Percentiles rank a stretch among this genome's conserved stretches.
These are phyloP conservation scores for Colletotrichum siamense DNA, from an alignment of 2,329 filamentous ascomycete species.

Conservation along the genomic window DNA sequence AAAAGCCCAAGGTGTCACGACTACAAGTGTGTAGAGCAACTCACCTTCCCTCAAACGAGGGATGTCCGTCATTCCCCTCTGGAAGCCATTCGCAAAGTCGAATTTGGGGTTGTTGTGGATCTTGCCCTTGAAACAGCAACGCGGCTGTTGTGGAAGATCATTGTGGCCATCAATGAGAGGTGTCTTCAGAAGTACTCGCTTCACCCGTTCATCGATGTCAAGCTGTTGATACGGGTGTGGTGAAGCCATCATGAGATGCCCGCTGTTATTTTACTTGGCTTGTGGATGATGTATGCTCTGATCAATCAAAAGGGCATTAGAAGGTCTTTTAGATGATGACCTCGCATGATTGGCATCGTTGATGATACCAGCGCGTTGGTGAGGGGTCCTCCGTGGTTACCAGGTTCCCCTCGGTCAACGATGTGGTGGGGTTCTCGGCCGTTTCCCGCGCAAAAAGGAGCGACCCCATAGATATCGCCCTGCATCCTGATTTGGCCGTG, in stretches of 20 bases:
- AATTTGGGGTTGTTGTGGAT: constrained; percentile 37
- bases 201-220: constrained; percentile 31
- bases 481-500: background rate
- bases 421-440: background rate
- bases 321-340: rapidly evolving
- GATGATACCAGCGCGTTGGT: background rate
- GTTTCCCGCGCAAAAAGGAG: constrained; percentile 6
- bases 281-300: background rate
- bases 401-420: background rate
- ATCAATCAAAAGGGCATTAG: rapidly evolving
- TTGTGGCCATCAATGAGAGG: constrained; percentile 41
- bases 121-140: constrained; percentile 31
- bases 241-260: background rate
- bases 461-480: background rate
- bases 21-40: background rate
- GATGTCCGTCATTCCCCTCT: constrained; percentile 37
- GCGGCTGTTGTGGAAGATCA: constrained; percentile 34
- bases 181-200: constrained; percentile 29
- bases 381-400: background rate
- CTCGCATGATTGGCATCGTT: background rate
- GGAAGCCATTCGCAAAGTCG: constrained; percentile 34
- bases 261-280: rapidly evolving
- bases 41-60: constrained; percentile 26
- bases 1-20: too few relatives aligned
- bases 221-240: constrained; percentile 9